Conservation (phyloP, 2,329 filamentous ascomycete species). For the Lachnellula willkommii region DNA sequence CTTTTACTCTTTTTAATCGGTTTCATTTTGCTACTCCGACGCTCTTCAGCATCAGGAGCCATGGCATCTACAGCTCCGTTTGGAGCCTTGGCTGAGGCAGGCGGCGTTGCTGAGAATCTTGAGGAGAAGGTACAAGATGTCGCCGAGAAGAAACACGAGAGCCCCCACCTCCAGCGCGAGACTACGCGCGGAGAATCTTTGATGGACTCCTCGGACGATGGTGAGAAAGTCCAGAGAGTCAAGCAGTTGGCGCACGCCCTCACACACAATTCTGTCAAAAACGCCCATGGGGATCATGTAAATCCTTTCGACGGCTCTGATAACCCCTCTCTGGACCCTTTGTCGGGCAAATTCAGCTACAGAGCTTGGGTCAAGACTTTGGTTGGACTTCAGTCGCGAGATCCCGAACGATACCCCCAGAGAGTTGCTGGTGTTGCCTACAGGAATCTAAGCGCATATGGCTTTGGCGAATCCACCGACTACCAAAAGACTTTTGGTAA, state of each 20-base stretch:
- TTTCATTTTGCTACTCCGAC: neutral
- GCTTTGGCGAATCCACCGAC: slow-evolving; percentile 62
- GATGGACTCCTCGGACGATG: slow-evolving; percentile 16
- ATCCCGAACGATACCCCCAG: slow-evolving; percentile 49
- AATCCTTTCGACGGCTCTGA: slow-evolving; percentile 48
- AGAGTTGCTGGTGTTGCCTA: slow-evolving; percentile 60
- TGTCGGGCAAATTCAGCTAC: slow-evolving; percentile 47
- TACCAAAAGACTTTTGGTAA: slow-evolving; percentile 64
- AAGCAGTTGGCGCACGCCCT: slow-evolving; percentile 21
- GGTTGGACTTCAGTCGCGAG: slow-evolving; percentile 41
- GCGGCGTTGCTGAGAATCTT: neutral
- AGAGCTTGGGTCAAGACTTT: slow-evolving; percentile 57
- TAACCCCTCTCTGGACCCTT: slow-evolving; percentile 50
- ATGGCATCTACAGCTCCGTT: slow-evolving; percentile 15
- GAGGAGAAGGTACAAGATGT: slow-evolving; percentile 4
- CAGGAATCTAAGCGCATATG: slow-evolving; percentile 63
- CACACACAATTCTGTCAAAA: slow-evolving; percentile 23
- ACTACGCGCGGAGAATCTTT: slow-evolving; percentile 7
- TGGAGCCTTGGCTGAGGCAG: slow-evolving; percentile 9
- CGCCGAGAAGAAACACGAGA: neutral
- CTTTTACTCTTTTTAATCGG: neutral
- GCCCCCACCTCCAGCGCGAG: slow-evolving; percentile 2
- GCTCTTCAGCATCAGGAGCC: neutral
- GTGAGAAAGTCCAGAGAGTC: slow-evolving; percentile 14
- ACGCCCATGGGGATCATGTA: slow-evolving; percentile 25